These are phyloP conservation scores for Nakazawaea ernobii DNA, from an alignment of 805 yeast species.

Conservation along the genomic window DNA sequence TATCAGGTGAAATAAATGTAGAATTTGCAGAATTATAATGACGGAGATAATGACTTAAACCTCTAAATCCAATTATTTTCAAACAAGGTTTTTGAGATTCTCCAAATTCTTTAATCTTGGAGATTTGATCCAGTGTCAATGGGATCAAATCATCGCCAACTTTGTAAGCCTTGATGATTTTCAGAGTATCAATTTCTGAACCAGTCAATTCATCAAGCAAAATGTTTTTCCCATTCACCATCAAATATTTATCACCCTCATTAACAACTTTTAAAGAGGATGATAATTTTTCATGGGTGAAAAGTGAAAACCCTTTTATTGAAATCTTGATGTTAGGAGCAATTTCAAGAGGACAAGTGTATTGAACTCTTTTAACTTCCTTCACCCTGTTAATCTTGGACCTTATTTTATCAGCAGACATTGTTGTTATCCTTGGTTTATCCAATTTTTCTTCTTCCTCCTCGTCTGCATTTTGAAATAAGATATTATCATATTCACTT, in stretches of 20 bases:
- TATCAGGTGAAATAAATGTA: conserved; percentile 61
- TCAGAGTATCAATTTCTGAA: conserved; percentile 28
- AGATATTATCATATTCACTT: conserved; percentile 47
- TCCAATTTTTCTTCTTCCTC: conserved; percentile 8
- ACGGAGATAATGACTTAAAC: conserved; percentile 37
- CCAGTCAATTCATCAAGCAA: conserved; percentile 36
- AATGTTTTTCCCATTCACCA: conserved; percentile 44
- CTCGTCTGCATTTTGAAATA: conserved; percentile 22
- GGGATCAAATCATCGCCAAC: conserved; percentile 43
- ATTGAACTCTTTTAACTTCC: conserved; percentile 58
- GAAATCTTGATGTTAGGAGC: conserved; percentile 54
- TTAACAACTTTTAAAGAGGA: conserved; percentile 49
- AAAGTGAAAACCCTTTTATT: conserved; percentile 66
- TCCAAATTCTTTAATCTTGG: conserved; percentile 26
- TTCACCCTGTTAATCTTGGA: conserved; percentile 47
- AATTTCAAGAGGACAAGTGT: conserved; percentile 55
- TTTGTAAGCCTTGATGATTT: conserved; percentile 31
- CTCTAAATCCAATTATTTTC: conserved; percentile 64
- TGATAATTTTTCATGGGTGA: conserved; percentile 42
- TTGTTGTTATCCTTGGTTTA: conserved; percentile 34
- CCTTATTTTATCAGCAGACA: conserved; percentile 36
- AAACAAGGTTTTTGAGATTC: conserved; percentile 42
- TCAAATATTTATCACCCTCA: conserved; percentile 42
- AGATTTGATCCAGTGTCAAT: conserved; percentile 31
- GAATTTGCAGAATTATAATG: conserved; percentile 51